phyloP scores from a whole-genome alignment of 106 monocot genomes.

The Hemerocallis citrina region DNA sequence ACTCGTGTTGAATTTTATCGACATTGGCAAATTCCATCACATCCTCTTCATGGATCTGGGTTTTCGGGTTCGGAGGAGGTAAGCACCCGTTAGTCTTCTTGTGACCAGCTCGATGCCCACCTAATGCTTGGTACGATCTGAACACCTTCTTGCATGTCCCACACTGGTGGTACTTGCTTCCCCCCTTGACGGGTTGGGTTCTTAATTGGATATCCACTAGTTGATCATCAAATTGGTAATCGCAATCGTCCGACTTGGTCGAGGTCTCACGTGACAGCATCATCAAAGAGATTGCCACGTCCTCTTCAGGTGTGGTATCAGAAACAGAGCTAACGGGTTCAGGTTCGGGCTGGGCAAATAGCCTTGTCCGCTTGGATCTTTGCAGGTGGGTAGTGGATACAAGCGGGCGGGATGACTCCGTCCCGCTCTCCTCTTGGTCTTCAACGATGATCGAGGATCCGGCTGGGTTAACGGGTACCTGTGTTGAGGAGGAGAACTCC shows the following conservation, averaged over 20 bases:
- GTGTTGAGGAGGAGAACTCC: slow-evolving; percentile 40
- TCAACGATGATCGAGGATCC: background rate
- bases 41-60: no score
- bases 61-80: no score
- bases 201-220: background rate
- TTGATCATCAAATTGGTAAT: background rate
- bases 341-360: slow-evolving; percentile 14
- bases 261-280: slow-evolving; percentile 29
- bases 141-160: slow-evolving; percentile 10
- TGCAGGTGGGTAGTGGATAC: slow-evolving; percentile 20
- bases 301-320: slow-evolving; percentile 19
- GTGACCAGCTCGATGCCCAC: no score
- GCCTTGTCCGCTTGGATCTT: slow-evolving; percentile 29
- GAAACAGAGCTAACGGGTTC: slow-evolving; percentile 35
- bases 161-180: slow-evolving; percentile 16
- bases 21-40: no score
- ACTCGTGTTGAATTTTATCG: no score
- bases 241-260: background rate
- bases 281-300: slow-evolving; percentile 34
- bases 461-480: background rate
- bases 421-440: slow-evolving; percentile 60
- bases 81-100: slow-evolving; percentile 17
- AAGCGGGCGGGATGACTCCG: slow-evolving; percentile 12
- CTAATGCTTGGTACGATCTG: slow-evolving; percentile 15
- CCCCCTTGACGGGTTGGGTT: slow-evolving; percentile 1